phyloP scores from a whole-genome alignment of 768 basidiomycete genomes.

The Paxillus ammoniavirescens region DNA sequence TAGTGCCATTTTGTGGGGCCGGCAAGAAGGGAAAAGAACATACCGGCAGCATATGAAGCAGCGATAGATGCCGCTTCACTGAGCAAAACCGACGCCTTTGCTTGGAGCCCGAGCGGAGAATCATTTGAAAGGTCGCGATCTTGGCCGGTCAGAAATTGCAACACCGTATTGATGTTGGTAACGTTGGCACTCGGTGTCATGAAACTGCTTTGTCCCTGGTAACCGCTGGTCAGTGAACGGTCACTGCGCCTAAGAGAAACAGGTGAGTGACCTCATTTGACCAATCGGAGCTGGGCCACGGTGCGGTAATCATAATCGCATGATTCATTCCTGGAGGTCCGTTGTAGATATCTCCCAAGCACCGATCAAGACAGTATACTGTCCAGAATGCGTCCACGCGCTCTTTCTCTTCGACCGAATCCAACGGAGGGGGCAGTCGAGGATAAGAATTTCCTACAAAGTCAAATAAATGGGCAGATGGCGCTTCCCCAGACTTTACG shows the following conservation, averaged over 20 bases:
- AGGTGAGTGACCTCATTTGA: constrained; percentile 11
- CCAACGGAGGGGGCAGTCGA: constrained; percentile 30
- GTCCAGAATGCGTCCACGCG: constrained; percentile 40
- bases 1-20: not conserved
- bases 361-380: constrained; percentile 33
- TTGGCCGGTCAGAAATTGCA: constrained; percentile 17
- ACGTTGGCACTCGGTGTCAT: not conserved
- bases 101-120: constrained; percentile 14
- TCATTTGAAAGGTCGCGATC: constrained; percentile 10
- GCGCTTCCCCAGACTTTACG: constrained; percentile 22
- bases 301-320: constrained; percentile 34
- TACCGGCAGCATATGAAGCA: constrained; percentile 29
- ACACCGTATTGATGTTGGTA: constrained; percentile 4
- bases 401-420: constrained; percentile 36
- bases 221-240: constrained; percentile 21
- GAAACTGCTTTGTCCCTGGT: not conserved
- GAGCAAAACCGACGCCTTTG: constrained; percentile 35
- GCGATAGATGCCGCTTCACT: constrained; percentile 31
- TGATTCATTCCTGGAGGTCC: constrained; percentile 29
- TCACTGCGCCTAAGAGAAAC: constrained; percentile 18
- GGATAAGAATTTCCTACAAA: constrained; percentile 7
- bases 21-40: constrained; percentile 1
- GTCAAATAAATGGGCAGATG: constrained; percentile 1
- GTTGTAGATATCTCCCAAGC: constrained; percentile 28
- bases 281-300: constrained; percentile 37